Conservation (phyloP, 1,284 basidiomycete genomes). For the Lentinus polychrous region DNA sequence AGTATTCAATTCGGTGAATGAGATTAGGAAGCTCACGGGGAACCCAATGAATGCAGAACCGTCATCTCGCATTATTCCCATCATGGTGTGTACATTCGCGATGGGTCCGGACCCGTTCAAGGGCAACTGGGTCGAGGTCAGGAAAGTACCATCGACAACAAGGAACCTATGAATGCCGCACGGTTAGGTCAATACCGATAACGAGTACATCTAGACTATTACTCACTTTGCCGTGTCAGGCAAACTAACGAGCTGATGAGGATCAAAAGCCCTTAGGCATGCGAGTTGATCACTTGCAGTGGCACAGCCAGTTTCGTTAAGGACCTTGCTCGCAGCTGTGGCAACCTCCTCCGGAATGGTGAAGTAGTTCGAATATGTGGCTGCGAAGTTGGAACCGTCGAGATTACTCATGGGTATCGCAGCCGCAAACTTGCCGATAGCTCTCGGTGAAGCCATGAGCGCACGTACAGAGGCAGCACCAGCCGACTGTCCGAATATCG, state of each 20-base stretch:
- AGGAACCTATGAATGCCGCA: constrained; percentile 25
- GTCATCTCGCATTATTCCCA: constrained; percentile 38
- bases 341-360: constrained; percentile 27
- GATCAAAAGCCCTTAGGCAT: constrained; percentile 27
- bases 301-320: constrained; percentile 29
- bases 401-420: constrained; percentile 44
- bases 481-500: constrained; percentile 34
- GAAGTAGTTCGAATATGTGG: constrained; percentile 32
- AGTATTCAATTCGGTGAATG: not conserved
- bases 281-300: constrained; percentile 19
- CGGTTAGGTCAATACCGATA: not conserved
- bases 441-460: constrained; percentile 33
- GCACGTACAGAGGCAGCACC: constrained; percentile 34
- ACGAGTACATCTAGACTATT: not conserved
- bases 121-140: constrained; percentile 32
- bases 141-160: constrained; percentile 39
- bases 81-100: constrained; percentile 38
- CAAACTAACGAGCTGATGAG: constrained; percentile 27
- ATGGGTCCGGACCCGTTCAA: constrained; percentile 31
- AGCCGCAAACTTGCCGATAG: constrained; percentile 38
- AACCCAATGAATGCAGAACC: constrained; percentile 29
- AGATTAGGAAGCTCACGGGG: constrained; percentile 15
- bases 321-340: constrained; percentile 27
- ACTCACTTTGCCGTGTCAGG: constrained; percentile 28
- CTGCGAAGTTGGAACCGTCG: constrained; percentile 38